Conservation (phyloP, 2,329 filamentous ascomycete species). For the Colletotrichum chrysophilum region DNA sequence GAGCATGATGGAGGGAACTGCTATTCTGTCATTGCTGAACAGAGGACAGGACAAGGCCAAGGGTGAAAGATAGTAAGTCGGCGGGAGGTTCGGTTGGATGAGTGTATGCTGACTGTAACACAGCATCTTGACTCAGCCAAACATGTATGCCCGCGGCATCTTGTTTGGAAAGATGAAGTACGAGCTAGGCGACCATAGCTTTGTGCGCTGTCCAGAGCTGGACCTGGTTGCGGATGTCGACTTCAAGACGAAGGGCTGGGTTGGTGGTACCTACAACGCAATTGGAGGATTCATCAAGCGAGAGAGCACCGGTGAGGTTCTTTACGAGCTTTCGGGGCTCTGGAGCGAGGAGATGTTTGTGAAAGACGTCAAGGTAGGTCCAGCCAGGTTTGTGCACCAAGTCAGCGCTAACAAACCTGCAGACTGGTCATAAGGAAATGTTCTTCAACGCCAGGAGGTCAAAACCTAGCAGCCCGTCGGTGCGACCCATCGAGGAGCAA, state of each 20-base stretch:
- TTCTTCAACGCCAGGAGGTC: constrained; percentile 87
- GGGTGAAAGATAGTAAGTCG: constrained; percentile 85
- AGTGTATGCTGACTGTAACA: constrained; percentile 19
- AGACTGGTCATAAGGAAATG: constrained; percentile 89
- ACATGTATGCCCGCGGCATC: constrained; percentile 98
- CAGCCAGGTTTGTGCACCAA: not conserved
- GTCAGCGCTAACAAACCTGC: not conserved
- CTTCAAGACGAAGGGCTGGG: constrained; percentile 98
- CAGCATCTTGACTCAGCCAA: constrained; percentile 92
- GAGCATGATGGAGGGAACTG: constrained; percentile 97
- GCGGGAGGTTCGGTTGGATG: not conserved
- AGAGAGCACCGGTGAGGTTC: constrained; percentile 80
- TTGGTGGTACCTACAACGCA: constrained; percentile 94
- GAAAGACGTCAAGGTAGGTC: constrained; percentile 76
- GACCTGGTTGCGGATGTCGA: constrained; percentile 90
- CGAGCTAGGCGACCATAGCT: constrained; percentile 94
- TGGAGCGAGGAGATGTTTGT: constrained; percentile 97
- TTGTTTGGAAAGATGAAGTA: constrained; percentile 99
- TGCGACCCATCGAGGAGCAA: constrained; percentile 84
- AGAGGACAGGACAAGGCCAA: constrained; percentile 67
- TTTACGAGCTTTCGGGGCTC: constrained; percentile 90
- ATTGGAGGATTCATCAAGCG: constrained; percentile 92
- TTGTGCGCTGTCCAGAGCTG: constrained; percentile 87
- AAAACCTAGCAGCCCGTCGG: constrained; percentile 75
- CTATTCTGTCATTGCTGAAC: constrained; percentile 83